phyloP scores from a whole-genome alignment of 148 eudicot genomes.

The Rhododendron griersonianum region DNA sequence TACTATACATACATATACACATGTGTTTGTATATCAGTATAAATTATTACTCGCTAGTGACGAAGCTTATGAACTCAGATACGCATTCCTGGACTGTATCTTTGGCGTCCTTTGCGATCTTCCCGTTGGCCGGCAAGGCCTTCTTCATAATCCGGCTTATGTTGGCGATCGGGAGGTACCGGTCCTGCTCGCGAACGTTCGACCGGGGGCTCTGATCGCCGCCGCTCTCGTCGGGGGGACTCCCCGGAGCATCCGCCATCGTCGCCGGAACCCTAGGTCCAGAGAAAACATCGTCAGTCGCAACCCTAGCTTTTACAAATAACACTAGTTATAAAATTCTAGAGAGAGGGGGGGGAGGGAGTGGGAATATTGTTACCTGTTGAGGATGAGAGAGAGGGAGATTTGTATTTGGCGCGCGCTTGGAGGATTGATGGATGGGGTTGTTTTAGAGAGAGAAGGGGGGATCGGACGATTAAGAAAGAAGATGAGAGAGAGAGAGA shows the following conservation, averaged over 20 bases:
- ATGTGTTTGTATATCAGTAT: background rate
- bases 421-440: background rate
- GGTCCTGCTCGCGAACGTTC: conserved; percentile 31
- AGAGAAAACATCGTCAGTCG: background rate
- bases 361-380: background rate
- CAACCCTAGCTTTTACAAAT: background rate
- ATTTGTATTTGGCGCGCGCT: conserved; percentile 16
- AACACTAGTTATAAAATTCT: background rate
- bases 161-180: conserved; percentile 44
- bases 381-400: conserved; percentile 1
- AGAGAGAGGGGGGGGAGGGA: background rate
- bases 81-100: conserved; percentile 56
- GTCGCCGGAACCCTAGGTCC: conserved; percentile 7
- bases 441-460: conserved; percentile 3
- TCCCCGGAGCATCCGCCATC: conserved; percentile 27
- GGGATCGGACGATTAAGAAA: conserved; percentile 13
- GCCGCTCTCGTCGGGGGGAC: conserved; percentile 30
- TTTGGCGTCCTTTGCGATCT: conserved; percentile 53
- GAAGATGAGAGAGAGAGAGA: background rate
- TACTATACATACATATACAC: background rate
- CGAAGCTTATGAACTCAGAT: conserved; percentile 54
- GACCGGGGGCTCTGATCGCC: conserved; percentile 29
- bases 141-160: conserved; percentile 57
- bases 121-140: conserved; percentile 40
- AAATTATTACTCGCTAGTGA: conserved; percentile 46